These are phyloP conservation scores for Mycena sp. DNA, from an alignment of 1,284 basidiomycete species.

Conservation along the genomic window DNA sequence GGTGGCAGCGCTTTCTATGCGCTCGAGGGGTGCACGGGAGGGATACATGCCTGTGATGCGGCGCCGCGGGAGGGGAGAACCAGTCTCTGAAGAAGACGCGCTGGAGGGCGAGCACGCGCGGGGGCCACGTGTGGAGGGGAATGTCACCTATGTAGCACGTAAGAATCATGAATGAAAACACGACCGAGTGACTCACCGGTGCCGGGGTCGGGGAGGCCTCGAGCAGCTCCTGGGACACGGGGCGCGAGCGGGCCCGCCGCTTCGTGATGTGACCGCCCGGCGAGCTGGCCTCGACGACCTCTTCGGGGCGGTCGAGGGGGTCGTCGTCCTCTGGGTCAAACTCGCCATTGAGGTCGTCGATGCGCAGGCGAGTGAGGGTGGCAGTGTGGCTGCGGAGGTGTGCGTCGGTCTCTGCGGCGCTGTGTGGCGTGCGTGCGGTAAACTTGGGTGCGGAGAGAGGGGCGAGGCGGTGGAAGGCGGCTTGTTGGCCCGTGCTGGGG, in stretches of 20 bases:
- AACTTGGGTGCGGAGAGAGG: conserved; percentile 71
- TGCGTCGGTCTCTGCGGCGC: conserved; percentile 70
- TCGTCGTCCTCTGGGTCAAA: conserved; percentile 49
- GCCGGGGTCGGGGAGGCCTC: conserved; percentile 56
- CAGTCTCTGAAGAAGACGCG: conserved; percentile 49
- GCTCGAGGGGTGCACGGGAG: conserved; percentile 43
- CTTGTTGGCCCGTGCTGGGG: conserved; percentile 49
- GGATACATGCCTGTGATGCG: conserved; percentile 49
- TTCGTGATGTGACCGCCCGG: conserved; percentile 79
- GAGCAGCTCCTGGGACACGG: conserved; percentile 70
- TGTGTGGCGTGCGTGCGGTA: conserved; percentile 60
- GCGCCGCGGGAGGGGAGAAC: conserved; percentile 59
- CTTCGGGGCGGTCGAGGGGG: conserved; percentile 46
- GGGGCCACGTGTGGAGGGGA: conserved; percentile 42
- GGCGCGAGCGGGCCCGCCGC: conserved; percentile 72
- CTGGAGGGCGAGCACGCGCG: conserved; percentile 44
- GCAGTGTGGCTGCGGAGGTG: conserved; percentile 70
- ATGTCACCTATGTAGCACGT: conserved; percentile 36
- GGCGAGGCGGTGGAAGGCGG: conserved; percentile 68
- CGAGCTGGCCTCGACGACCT: conserved; percentile 74
- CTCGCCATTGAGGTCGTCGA: conserved; percentile 63
- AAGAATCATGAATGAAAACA: conserved; percentile 15
- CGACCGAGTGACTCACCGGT: conserved; percentile 48
- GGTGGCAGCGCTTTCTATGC: conserved; percentile 65
- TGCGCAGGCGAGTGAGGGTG: conserved; percentile 70